Evolutionary conservation across 371 early-diverging fungal species (phyloP), one percentile per base, ranked within the genome.

Genomic region (Lichtheimia ornata): DNA sequence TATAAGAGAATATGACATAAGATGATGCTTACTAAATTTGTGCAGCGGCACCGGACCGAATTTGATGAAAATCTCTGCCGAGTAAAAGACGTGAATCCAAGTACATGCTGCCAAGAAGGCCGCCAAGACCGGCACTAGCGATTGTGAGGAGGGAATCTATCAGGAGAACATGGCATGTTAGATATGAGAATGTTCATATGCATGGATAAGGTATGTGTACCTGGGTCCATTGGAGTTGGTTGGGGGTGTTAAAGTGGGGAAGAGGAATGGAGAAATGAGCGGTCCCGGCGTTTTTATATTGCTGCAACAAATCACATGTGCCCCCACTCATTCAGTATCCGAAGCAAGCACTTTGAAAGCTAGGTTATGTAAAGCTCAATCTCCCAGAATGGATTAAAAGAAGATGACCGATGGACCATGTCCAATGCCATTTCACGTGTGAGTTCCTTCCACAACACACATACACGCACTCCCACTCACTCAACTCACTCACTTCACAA

Each of bases 41-140:
- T 24, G 67, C 65, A 17, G 52, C 53, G n/a, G 62, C 53, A 44
- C 67, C 70, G 4, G 68, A 52, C 13, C 61, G 57, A 13, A 72
- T 30, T 50, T 72, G 73, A 53, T 66, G 63, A 27, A 59, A 49
- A 43, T 72, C 73, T 25, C 62, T 56, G 47, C 64, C 61, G 27
- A 72, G 41, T n/a, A 66, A 47, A 20, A 72, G 50, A 12, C 69
- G 69, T 9, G 73, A 52, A 56, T 72, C 73, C 13, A 72, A 50
- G 52, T 72, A 72, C 69, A 72, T 68, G 30, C 68, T 67, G 42
- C 73, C 73, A 45, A 72, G 62, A 17, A 65, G 30, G 13, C 64
- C 66, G 27, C 63, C 66, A 14, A 64, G n/a, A 50, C 71, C 67
- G 4, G 71, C 67, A 47, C 64, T 62, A 15, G 65, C 71, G 50